Base-by-base conservation (phyloP, 257 asterid genomes). In the Scutellaria baicalensis region DNA sequence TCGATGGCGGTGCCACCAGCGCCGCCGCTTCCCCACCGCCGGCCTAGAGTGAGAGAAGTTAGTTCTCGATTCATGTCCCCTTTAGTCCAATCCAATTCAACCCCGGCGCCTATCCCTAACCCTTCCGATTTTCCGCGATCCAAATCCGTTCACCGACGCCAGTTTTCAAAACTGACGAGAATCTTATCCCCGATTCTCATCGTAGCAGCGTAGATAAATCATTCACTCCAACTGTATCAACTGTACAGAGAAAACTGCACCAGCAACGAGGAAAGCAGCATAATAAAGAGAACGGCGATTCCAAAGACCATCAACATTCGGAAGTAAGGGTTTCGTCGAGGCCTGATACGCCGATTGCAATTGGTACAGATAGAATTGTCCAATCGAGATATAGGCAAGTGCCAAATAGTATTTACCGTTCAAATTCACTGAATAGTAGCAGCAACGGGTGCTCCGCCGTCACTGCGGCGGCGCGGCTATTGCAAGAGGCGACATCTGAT, bases 401-500 rank as follows among this genome's bases (percentile, higher is more conserved):
- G n/a, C 56, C 85, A 1, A 84, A 61, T 13, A 79, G 72, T 63
- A 54, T 72, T 59, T 44, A 62, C 36, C 84, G 89, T 7, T 78
- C 86, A 0, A 80, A 77, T 76, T 69, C 82, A 3, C 70, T 78
- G 52, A 82, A 33, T 6, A 63, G 73, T 17, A 71, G 80, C 76
- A 73, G 73, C 14, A 78, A 18, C 51, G 74, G 65, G 6, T 72
- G 75, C 69, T 36, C 81, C 38, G 40, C 82, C n/a, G 89, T 84
- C 13, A 76, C 83, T 1, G 85, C 90, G 2, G 97, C 97, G n/a
- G 81, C 86, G 17, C 79, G 87, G 81, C 78, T 89, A n/a, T 72
- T 85, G 78, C 95, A 77, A 27, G 92, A 85, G 79, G 91, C 88
- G 66, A 88, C 88, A 35, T 69, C 81, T 50, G 80, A 76, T 21